Conservation (phyloP, 176 grass and related monocot genomes). For the Saccharum officinarum region DNA sequence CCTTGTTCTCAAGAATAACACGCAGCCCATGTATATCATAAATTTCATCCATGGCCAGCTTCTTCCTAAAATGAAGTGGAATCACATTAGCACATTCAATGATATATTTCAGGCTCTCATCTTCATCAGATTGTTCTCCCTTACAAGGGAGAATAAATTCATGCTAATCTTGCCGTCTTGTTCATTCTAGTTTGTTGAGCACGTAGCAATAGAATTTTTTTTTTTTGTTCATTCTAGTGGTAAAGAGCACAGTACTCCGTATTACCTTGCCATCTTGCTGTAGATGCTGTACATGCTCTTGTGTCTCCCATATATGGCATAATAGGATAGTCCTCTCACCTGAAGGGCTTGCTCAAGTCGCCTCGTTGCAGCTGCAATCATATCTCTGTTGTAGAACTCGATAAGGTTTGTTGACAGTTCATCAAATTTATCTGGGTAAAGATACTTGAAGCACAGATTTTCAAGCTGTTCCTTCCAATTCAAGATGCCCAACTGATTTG, state of each 20-base stretch:
- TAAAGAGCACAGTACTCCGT: background rate
- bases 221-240: background rate
- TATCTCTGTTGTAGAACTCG: slow-evolving; percentile 58
- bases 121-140: background rate
- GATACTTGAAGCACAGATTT: slow-evolving; percentile 74
- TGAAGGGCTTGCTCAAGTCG: slow-evolving; percentile 67
- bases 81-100: slow-evolving; percentile 22
- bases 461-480: slow-evolving; percentile 85
- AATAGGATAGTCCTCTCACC: slow-evolving; percentile 59
- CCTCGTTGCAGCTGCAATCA: slow-evolving; percentile 65
- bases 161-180: background rate
- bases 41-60: slow-evolving; percentile 72
- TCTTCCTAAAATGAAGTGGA: slow-evolving; percentile 63
- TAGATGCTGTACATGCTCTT: slow-evolving; percentile 90
- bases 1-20: slow-evolving; percentile 63
- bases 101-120: slow-evolving; percentile 5
- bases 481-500: slow-evolving; percentile 63
- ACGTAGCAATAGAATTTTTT: no score
- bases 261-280: slow-evolving; percentile 83
- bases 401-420: slow-evolving; percentile 56
- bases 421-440: slow-evolving; percentile 64
- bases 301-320: slow-evolving; percentile 61
- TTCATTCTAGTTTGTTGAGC: background rate
- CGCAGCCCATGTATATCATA: slow-evolving; percentile 87
- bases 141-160: background rate